These are phyloP conservation scores for Pythium sp. DNA, from an alignment of 352 stramenopile species.

Conservation along the genomic window DNA sequence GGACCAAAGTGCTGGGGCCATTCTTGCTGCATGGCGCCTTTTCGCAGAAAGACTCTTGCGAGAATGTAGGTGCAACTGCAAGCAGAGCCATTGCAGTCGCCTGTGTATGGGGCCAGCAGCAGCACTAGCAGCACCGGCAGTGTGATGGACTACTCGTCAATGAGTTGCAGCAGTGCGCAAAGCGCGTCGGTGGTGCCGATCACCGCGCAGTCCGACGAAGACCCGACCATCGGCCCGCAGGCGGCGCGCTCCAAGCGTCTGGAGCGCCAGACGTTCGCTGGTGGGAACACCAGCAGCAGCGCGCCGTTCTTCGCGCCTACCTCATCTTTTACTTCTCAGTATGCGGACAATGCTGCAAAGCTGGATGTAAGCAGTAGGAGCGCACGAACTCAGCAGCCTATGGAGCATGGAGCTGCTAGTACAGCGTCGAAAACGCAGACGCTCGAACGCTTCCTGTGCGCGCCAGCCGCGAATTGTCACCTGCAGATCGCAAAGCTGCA, in stretches of 20 bases:
- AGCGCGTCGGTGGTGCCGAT: conserved; percentile 19
- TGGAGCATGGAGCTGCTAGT: neutral
- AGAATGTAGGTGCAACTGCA: neutral
- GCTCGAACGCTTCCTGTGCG: conserved; percentile 18
- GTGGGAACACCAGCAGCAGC: neutral
- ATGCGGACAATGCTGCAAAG: neutral
- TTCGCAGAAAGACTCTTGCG: neutral
- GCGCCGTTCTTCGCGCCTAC: neutral
- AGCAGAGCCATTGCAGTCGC: neutral
- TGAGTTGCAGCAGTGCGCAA: neutral
- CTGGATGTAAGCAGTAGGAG: neutral
- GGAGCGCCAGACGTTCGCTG: conserved; percentile 13
- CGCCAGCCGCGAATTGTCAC: conserved; percentile 24
- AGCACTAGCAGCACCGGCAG: too few relatives aligned
- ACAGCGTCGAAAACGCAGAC: neutral
- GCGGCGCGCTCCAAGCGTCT: conserved; percentile 21
- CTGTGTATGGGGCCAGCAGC: neutral
- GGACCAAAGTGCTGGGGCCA: neutral
- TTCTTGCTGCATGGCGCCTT: neutral
- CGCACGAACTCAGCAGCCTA: neutral
- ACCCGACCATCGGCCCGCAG: conserved; percentile 16
- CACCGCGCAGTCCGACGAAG: conserved; percentile 27
- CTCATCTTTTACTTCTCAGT: neutral
- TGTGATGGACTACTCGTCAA: neutral
- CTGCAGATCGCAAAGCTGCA: conserved; percentile 41